phyloP scores from a whole-genome alignment of 208 protist species.

The Leishmania tropica region DNA sequence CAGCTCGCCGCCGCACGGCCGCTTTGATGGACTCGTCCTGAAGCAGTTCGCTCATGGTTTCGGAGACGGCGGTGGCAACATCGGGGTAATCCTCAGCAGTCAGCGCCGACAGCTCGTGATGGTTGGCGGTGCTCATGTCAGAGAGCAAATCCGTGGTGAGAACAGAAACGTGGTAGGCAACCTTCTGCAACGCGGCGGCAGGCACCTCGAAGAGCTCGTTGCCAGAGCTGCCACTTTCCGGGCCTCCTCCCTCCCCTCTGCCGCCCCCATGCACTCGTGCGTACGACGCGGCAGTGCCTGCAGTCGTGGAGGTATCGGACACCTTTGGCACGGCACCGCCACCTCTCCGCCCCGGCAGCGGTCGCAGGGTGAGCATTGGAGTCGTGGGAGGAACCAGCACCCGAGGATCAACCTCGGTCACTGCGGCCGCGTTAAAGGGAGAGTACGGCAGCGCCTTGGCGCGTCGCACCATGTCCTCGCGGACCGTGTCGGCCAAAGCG shows the following conservation, averaged over 20 bases:
- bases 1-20: conserved; percentile 67
- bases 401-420: conserved; percentile 25
- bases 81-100: conserved; percentile 44
- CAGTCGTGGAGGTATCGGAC: background rate
- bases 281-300: background rate
- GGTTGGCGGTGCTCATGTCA: conserved; percentile 5
- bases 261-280: background rate
- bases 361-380: conserved; percentile 33
- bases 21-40: conserved; percentile 57
- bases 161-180: conserved; percentile 60
- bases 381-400: conserved; percentile 25
- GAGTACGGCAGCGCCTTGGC: conserved; percentile 35
- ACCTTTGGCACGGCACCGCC: background rate
- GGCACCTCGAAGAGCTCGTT: conserved; percentile 42
- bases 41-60: conserved; percentile 70
- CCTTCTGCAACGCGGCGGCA: conserved; percentile 30
- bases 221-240: background rate
- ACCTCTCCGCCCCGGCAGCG: conserved; percentile 5
- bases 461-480: conserved; percentile 50
- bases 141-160: conserved; percentile 52
- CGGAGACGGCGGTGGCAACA: conserved; percentile 42
- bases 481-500: conserved; percentile 57
- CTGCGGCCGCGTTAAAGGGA: conserved; percentile 23
- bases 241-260: background rate
- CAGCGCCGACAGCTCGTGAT: conserved; percentile 9